These are phyloP conservation scores for Xylaria scruposa DNA, from an alignment of 495 filamentous ascomycete genomes.

Conservation along the genomic window DNA sequence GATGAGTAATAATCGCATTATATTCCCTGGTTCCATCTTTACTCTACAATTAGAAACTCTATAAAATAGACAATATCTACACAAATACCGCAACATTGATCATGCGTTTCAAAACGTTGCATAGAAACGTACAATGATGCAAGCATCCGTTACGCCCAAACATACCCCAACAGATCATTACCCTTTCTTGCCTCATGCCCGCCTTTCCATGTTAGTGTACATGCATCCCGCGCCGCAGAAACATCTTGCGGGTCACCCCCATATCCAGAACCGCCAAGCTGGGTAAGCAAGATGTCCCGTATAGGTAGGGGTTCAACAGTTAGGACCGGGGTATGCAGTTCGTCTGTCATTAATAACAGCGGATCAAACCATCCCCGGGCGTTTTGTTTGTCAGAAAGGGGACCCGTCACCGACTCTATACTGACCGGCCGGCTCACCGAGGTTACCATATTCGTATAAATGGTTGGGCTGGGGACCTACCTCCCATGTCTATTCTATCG, in stretches of 20 bases:
- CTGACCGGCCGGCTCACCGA: constrained; percentile 10
- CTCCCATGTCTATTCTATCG: constrained; percentile 10
- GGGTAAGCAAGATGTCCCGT: constrained; percentile 3
- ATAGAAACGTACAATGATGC: constrained; percentile 14
- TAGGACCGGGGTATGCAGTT: neutral
- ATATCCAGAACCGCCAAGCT: constrained; percentile 18
- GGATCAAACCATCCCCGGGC: neutral
- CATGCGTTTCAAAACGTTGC: constrained; percentile 3
- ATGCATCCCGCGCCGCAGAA: constrained; percentile 8
- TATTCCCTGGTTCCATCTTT: neutral
- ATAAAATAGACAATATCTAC: neutral
- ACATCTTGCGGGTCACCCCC: constrained; percentile 15
- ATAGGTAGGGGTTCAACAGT: constrained; percentile 5
- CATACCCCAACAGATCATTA: constrained; percentile 4
- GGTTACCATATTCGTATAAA: constrained; percentile 1
- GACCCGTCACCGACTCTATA: constrained; percentile 1
- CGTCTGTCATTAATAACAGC: neutral
- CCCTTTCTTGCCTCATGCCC: neutral
- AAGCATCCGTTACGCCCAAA: constrained; percentile 2
- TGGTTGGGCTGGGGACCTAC: neutral
- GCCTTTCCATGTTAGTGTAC: constrained; percentile 11
- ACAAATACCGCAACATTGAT: neutral
- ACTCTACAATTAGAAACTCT: neutral
- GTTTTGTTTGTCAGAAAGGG: constrained; percentile 18
- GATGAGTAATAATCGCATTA: neutral